Base-by-base conservation (phyloP, 2,329 filamentous ascomycete species). In the Chaetomium olivaceum region DNA sequence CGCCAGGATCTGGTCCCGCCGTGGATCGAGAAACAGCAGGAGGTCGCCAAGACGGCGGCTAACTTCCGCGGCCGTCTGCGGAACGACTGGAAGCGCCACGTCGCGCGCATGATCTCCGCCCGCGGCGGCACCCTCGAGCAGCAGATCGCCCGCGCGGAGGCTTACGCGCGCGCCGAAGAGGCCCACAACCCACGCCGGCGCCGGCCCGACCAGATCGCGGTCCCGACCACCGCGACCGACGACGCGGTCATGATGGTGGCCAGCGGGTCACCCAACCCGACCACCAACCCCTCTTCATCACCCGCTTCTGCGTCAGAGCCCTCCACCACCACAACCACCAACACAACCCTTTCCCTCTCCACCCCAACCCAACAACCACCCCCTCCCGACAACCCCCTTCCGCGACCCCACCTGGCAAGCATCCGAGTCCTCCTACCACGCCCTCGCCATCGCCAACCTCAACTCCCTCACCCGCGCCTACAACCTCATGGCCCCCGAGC, bases 21-120 rank as follows among this genome's bases (percentile, higher is more conserved):
- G 0, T 99, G 95, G 95, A 98, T 99, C 66, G 95, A 99, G 78
- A 98, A 97, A 79, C 95, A 99, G 76, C 94, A 98, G 75, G 93
- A 97, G 73, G 80, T 98, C 6, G 84, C 88, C 12, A 87, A 86
- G 67, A 85, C 91, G 0, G 85, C 89, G 0, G 84, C 82, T 14
- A 82, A 83, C 1, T 97, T 99, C 74, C 85, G 95, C 2, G 79
- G 82, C 2, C 82, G 92, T n/a, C 74, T 98, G 67, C 83, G 93
- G 43, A 86, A 83, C 50, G 92, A 96, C 71, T 98, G 94, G 94
- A 88, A 86, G 74, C 84, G 93, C 43, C 91, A 96, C 77, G 92
- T 91, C 5, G 89, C 92, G 1, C 82, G 91, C 58, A 85, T 88
- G 71, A 96, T 98, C 70, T 83, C 93, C 0, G 90, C 90, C 65